Evolutionary conservation across 176 grass and related monocot genomes (phyloP).

Genomic region (Oryza officinalis): DNA sequence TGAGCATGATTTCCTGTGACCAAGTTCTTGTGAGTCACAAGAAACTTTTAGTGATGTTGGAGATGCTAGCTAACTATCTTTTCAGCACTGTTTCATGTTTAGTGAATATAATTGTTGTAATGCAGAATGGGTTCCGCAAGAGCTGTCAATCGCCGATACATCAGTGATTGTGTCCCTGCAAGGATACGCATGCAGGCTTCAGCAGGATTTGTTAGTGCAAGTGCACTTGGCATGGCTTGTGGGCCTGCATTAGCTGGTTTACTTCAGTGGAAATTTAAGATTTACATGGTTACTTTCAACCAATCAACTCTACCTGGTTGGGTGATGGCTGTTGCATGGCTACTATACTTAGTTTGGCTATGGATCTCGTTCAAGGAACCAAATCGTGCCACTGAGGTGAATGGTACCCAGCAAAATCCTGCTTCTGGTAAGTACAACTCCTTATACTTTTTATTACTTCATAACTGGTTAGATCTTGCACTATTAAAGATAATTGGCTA

Average conservation of each 20-base stretch:
- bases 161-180: conserved; percentile 95
- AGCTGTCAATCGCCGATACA: conserved; percentile 94
- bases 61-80: background rate
- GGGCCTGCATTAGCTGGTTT: conserved; percentile 95
- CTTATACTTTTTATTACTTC: conserved; percentile 23
- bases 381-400: conserved; percentile 47
- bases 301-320: conserved; percentile 93
- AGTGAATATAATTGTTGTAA: conserved; percentile 15
- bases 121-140: conserved; percentile 89
- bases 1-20: background rate
- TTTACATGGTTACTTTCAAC: conserved; percentile 82
- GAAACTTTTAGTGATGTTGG: background rate
- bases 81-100: conserved; percentile 15
- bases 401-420: conserved; percentile 42
- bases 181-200: conserved; percentile 95
- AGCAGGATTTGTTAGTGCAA: conserved; percentile 92
- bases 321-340: conserved; percentile 96
- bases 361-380: conserved; percentile 90
- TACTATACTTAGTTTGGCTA: conserved; percentile 81
- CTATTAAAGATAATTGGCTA: background rate
- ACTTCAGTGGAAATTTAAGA: conserved; percentile 91
- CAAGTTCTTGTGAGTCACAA: background rate
- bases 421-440: conserved; percentile 51
- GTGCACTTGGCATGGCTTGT: conserved; percentile 97
- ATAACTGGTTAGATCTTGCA: background rate